These are phyloP conservation scores for Lizanozyma gosingica DNA, from an alignment of 1,139 yeast genomes.

Conservation along the genomic window DNA sequence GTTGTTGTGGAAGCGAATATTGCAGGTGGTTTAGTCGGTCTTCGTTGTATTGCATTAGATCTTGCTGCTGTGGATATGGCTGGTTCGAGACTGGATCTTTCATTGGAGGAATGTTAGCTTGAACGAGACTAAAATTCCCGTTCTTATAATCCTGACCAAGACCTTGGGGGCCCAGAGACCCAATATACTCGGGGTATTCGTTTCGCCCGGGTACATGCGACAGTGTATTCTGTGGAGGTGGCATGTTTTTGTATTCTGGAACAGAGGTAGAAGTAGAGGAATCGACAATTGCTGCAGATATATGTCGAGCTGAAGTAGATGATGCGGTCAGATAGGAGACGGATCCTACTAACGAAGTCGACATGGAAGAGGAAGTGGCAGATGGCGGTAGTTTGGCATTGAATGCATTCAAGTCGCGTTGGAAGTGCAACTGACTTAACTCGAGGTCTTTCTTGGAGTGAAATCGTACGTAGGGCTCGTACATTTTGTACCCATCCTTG, in stretches of 20 bases:
- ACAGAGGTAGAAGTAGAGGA: neutral
- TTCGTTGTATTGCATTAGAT: too few species aligned
- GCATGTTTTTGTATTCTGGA: neutral
- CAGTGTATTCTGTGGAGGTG: neutral
- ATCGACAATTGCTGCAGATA: neutral
- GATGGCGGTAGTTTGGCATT: neutral
- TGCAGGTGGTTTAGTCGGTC: too few species aligned
- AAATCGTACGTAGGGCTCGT: slow-evolving; percentile 20
- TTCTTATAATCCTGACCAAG: neutral
- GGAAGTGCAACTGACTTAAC: neutral
- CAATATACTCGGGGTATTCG: neutral
- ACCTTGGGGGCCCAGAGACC: too few species aligned
- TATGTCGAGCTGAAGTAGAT: neutral
- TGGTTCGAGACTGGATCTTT: neutral
- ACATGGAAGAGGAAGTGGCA: neutral
- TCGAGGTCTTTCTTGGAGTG: slow-evolving; percentile 1
- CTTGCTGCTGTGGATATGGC: neutral
- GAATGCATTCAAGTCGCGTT: neutral
- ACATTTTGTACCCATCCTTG: slow-evolving; percentile 21
- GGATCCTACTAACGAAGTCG: neutral
- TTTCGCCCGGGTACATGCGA: neutral
- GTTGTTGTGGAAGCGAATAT: neutral
- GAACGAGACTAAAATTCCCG: neutral
- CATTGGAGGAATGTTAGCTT: neutral
- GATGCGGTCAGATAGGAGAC: neutral